Conservation (phyloP, 805 yeast genomes). For the Hanseniaspora occidentalis region DNA sequence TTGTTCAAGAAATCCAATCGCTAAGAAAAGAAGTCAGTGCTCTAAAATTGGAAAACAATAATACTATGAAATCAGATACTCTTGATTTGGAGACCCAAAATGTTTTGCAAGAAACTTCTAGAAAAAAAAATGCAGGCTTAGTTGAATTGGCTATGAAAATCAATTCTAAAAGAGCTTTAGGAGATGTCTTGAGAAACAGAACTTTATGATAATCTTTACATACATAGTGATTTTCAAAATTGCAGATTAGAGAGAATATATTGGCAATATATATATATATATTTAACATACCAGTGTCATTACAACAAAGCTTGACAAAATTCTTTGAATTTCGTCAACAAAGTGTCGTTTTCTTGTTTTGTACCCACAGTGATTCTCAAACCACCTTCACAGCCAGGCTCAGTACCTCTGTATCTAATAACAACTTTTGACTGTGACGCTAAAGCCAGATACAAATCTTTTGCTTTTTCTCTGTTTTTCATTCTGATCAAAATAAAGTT, state of each 20-base stretch:
- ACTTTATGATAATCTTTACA: not conserved
- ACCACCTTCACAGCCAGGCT: conserved; percentile 80
- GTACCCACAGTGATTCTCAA: conserved; percentile 85
- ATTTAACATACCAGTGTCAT: not conserved
- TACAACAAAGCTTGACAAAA: conserved; percentile 18
- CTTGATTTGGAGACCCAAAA: no score
- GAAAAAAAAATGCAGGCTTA: conserved; percentile 7
- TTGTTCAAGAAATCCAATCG: conserved; percentile 13
- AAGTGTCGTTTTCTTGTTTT: conserved; percentile 47
- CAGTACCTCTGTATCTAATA: conserved; percentile 83
- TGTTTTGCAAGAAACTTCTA: conserved; percentile 2
- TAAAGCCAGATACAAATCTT: conserved; percentile 47
- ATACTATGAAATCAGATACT: no score
- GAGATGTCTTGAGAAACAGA: conserved; percentile 13
- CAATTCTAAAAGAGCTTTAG: conserved; percentile 18
- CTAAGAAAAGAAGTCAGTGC: conserved; percentile 15
- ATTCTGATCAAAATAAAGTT: conserved; percentile 73
- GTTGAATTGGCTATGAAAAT: conserved; percentile 15
- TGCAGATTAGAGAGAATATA: no score
- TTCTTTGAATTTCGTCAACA: conserved; percentile 38
- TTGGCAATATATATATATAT: not conserved
- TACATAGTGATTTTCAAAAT: not conserved
- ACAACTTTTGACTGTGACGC: conserved; percentile 72
- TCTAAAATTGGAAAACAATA: conserved; percentile 8
- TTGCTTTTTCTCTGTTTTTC: conserved; percentile 62